Base-by-base conservation (phyloP, 202 grass and related monocot species). In the Dendrocalamus latiflorus region DNA sequence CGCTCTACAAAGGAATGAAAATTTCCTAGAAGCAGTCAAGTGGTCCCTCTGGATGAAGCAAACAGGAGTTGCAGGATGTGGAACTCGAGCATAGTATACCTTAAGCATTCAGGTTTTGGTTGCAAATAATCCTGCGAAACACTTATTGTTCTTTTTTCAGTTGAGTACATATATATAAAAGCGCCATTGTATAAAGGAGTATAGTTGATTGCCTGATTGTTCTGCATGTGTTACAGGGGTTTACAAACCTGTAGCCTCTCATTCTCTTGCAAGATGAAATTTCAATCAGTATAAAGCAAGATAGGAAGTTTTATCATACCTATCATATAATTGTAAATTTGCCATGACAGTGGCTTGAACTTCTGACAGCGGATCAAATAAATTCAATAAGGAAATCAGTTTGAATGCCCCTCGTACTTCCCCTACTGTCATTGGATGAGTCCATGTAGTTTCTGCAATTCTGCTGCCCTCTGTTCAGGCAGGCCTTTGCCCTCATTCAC, bases 1-100 rank as follows among this genome's bases (percentile, higher is more conserved):
- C 26, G 90, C 92, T 70, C 75, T 97, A 72, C 88, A 92, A 80
- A 97, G 92, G 85, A 97, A 97, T 25, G 92, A 89, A 64, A 94
- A 94, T 81, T 94, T 92, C 82, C 81, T 97, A 9, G 94, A 94
- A 82, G 92, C 94, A 53, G 94, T 97, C 81, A 94, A 91, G 28
- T 94, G 94, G 94, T 97, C 94, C 30, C 90, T 98, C 17, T 95
- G 92, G 95, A 91, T 98, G 95, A 98, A 90, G 85, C 92, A 98
- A 75, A 90, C 85, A 48, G 89, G 85, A 55, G 55, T 49, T 58
- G 63, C 81, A 69, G 85, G 78, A 25, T 25, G 7, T 65, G 65
- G 81, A 68, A 68, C 61, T 65, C 76, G 84, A 86, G 58, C 71
- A 44, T 86, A 42, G 55, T 78, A 9, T 42, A 41, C 42, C 50